Base-by-base conservation (phyloP, 2,329 filamentous ascomycete species). In the Colletotrichum agaves region DNA sequence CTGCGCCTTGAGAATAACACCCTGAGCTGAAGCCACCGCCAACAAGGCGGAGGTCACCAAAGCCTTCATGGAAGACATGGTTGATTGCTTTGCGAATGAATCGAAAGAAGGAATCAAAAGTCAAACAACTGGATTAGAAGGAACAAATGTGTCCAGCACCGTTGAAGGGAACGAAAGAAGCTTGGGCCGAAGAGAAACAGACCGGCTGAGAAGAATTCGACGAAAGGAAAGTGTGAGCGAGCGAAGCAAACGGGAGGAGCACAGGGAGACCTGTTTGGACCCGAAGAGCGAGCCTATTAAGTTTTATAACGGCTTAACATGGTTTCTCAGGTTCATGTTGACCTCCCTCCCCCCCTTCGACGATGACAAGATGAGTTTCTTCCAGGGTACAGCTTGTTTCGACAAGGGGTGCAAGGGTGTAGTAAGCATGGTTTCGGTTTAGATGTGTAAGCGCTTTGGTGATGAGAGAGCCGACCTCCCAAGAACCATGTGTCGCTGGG, bases 1-100 rank as follows among this genome's bases (percentile, higher is more conserved):
- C 65, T 85, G 81, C 3, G 82, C 84, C 19, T 72, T 76, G 52
- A 85, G 73, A 62, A 87, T 82, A 39, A 84, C 82, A 39, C 80
- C 81, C 70, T 87, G 85, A 23, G 77, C 81, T n/a, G 76, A 75
- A 52, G 74, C 75, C 12, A 82, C 63, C 43, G 77, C 73, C 70
- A 79, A 43, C 66, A 82, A 67, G 70, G 75, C 74, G 62, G 75
- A 72, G 69, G 78, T 67, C 43, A 77, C 77, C 63, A 80, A 72
- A 47, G 75, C 64, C 64, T 71, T 76, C 37, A 75, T 74, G 60
- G 74, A 73, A 70, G 74, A 73, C 79, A 82, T 82, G 27, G 72
- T 80, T 74, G 61, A 52, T 41, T 19, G 33, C 65, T 62, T 72
- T 72, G 46, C 50, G 49, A 66, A 50, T 31, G 23, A 50, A 50